phyloP scores from a whole-genome alignment of 805 yeast genomes.

The Candida fluviatilis region DNA sequence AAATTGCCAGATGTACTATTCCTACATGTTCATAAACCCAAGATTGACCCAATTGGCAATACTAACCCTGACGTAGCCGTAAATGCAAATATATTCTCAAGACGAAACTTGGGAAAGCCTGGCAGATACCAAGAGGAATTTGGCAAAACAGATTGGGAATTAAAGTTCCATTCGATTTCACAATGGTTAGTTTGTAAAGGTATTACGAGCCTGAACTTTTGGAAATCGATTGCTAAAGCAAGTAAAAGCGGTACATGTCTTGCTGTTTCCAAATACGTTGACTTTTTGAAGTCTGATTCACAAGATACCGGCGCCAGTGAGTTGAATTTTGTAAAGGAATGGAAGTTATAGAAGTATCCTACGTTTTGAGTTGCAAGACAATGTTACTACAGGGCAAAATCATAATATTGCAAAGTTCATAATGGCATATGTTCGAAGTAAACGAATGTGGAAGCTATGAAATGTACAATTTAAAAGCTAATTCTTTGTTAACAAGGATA shows the following conservation, averaged over 20 bases:
- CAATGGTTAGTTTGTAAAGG: constrained; percentile 28
- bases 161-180: constrained; percentile 28
- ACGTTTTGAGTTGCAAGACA: too few relatives aligned
- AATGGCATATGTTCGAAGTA: too few relatives aligned
- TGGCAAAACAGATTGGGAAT: constrained; percentile 29
- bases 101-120: constrained; percentile 21
- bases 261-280: constrained; percentile 18
- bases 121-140: constrained; percentile 14
- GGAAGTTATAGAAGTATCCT: neutral
- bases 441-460: too few relatives aligned
- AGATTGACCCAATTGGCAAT: constrained; percentile 26
- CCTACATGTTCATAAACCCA: constrained; percentile 30
- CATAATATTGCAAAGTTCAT: too few relatives aligned
- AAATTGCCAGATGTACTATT: constrained; percentile 22
- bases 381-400: too few relatives aligned
- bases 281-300: constrained; percentile 19
- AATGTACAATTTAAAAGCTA: too few relatives aligned
- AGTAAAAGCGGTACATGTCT: constrained; percentile 17
- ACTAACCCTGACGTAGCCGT: constrained; percentile 13
- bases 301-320: constrained; percentile 8
- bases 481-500: too few relatives aligned
- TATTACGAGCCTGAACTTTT: constrained; percentile 17
- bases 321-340: constrained; percentile 1
- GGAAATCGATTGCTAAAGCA: constrained; percentile 15
- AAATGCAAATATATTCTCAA: constrained; percentile 8